Evolutionary conservation across 441 rosid genomes (phyloP).

Genomic region (Codiaeum variegatum): DNA sequence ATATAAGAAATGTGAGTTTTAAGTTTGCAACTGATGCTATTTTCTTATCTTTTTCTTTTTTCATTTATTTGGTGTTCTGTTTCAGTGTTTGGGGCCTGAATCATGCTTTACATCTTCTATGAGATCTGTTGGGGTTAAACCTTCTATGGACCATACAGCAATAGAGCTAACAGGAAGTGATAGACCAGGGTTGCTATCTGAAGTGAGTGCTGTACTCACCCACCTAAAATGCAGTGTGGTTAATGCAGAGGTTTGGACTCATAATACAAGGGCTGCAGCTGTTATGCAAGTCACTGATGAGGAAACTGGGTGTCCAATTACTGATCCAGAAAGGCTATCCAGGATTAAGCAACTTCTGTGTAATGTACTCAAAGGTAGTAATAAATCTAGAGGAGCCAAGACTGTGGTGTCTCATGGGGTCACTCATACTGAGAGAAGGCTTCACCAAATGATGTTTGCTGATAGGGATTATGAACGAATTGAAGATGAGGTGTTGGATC

Average conservation of each 20-base stretch:
- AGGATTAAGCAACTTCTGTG: slow-evolving; percentile 63
- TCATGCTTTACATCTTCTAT: slow-evolving; percentile 61
- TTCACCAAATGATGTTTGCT: slow-evolving; percentile 98
- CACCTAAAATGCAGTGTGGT: slow-evolving; percentile 81
- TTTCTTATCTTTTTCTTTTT: background rate
- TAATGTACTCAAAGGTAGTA: slow-evolving; percentile 78
- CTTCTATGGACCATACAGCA: slow-evolving; percentile 59
- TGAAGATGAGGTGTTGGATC: slow-evolving; percentile 42
- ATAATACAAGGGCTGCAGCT: slow-evolving; percentile 80
- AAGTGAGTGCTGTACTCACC: slow-evolving; percentile 74
- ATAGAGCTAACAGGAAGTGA: slow-evolving; percentile 85
- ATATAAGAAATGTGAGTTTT: slow-evolving; percentile 61
- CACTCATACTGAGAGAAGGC: slow-evolving; percentile 78
- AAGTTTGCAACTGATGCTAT: slow-evolving; percentile 7
- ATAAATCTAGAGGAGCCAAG: slow-evolving; percentile 62
- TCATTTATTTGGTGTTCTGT: slow-evolving; percentile 15
- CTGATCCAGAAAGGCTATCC: slow-evolving; percentile 55
- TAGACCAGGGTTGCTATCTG: slow-evolving; percentile 87
- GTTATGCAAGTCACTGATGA: slow-evolving; percentile 81
- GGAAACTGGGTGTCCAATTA: slow-evolving; percentile 61
- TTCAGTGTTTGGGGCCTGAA: slow-evolving; percentile 76
- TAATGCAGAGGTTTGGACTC: slow-evolving; percentile 93
- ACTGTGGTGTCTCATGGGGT: slow-evolving; percentile 57
- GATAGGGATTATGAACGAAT: slow-evolving; percentile 78
- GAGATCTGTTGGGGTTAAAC: slow-evolving; percentile 65